Conservation (phyloP, 257 asterid species). For the Scutellaria minor region DNA sequence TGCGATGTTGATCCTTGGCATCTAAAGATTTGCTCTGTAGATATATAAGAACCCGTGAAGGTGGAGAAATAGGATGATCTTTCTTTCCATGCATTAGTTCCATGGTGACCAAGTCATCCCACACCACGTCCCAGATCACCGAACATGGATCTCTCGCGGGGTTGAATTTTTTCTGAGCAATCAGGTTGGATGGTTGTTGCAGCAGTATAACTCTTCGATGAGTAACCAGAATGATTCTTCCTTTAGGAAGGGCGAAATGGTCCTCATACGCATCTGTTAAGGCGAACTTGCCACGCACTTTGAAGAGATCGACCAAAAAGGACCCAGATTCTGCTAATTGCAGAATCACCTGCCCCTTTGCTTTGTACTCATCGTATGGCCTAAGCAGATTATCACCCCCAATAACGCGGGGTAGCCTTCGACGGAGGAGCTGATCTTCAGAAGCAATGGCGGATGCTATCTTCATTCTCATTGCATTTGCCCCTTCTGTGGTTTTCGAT, state of each 20-base stretch:
- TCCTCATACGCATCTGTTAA: conserved; percentile 94
- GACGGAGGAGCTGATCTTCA: conserved; percentile 93
- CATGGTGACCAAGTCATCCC: conserved; percentile 88
- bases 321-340: conserved; percentile 95
- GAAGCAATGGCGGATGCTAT: conserved; percentile 95
- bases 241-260: conserved; percentile 89
- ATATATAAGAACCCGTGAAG: conserved; percentile 81
- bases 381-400: conserved; percentile 92
- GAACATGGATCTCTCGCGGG: conserved; percentile 97
- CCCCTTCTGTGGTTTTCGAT: conserved; percentile 99
- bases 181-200: conserved; percentile 90
- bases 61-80: conserved; percentile 75
- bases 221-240: conserved; percentile 77
- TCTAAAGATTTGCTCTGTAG: conserved; percentile 66
- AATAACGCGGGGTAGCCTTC: conserved; percentile 93
- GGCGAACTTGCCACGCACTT: conserved; percentile 97
- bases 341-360: conserved; percentile 92
- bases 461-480: conserved; percentile 98
- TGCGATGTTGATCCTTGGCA: conserved; percentile 77
- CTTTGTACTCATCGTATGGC: conserved; percentile 88
- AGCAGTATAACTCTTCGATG: conserved; percentile 84
- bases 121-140: conserved; percentile 84
- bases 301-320: conserved; percentile 92
- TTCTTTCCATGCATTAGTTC: conserved; percentile 87
- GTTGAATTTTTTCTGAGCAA: conserved; percentile 88